Evolutionary conservation across 495 filamentous ascomycete species (phyloP).

Genomic region (Neurospora intermedia): DNA sequence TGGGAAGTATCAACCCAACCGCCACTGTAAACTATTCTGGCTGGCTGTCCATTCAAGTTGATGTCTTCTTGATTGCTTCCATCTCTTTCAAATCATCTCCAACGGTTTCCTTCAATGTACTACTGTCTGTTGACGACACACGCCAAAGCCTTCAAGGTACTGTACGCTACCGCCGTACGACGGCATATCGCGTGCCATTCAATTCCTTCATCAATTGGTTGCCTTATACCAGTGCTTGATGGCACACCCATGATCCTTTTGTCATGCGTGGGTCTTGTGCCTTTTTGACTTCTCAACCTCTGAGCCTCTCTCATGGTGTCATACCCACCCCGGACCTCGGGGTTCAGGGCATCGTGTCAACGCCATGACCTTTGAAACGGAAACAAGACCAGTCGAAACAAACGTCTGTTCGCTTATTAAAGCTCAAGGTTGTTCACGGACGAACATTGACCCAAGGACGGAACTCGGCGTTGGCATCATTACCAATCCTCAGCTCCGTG

Average conservation of each 20-base stretch:
- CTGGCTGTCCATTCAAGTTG: neutral
- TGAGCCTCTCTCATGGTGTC: neutral
- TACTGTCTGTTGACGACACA: too few species aligned
- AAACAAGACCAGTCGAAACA: neutral
- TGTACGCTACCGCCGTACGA: neutral
- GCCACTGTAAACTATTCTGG: neutral
- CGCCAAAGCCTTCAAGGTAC: neutral
- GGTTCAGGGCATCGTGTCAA: neutral
- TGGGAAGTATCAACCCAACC: neutral
- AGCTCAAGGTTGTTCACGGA: neutral
- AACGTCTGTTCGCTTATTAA: neutral
- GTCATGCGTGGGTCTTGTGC: neutral
- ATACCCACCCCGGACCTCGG: neutral
- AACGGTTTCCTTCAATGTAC: neutral
- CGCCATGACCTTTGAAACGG: neutral
- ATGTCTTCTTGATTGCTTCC: neutral
- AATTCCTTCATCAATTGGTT: neutral
- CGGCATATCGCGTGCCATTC: neutral
- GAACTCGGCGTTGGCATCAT: neutral
- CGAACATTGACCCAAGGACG: neutral
- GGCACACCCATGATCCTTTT: neutral
- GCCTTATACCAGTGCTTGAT: neutral
- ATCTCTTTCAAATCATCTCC: neutral
- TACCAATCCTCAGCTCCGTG: neutral
- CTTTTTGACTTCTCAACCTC: neutral